Evolutionary conservation across 768 basidiomycete genomes (phyloP), one percentile per base, ranked within the genome.

Genomic region (Cystobasidium ongulense): DNA sequence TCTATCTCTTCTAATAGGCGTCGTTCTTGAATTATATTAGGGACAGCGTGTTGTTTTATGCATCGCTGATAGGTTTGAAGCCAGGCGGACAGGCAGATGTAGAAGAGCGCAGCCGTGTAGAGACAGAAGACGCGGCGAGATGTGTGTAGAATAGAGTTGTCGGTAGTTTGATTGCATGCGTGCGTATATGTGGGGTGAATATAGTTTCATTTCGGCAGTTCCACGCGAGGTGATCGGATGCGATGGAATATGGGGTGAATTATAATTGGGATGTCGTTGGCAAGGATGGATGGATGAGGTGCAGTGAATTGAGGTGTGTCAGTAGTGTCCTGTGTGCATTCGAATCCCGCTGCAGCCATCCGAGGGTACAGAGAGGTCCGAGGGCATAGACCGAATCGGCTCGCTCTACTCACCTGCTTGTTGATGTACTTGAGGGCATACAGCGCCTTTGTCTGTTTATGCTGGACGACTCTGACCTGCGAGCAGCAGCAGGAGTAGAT

Each of bases 371-470:
- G 54, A 61, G 46, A 50, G 46, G 46, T n/a, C 46, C 46, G n/a
- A 15, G 29, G 25, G 11, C 57, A 10, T 27, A 39, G n/a, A n/a
- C n/a, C n/a, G n/a, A n/a, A n/a, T n/a, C n/a, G n/a, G n/a, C 36
- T 54, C 17, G 21, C 31, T 4, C 43, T 2, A 35, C 68, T 33
- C 25, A 71, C 68, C 57, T 90, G 85, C 82, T 98, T 98, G 82
- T 98, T 94, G 83, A 98, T 93, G 83, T 98, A 97, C 80, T 98
- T 98, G 82, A 97, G 87, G 25, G 94, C 94, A 80, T 91, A 96
- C 0, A 97, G 85, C 77, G 91, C 76, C 80, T 92, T 93, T 1
- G 90, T 87, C 79, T 88, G 88, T 81, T 95, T 96, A 84, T 96
- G 93, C 81, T 97, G 92, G 75, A 98, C 92, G 57, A 97, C 93